Evolutionary conservation across 164 flowering plant species (phyloP).

Genomic region (Dillenia turbinata): DNA sequence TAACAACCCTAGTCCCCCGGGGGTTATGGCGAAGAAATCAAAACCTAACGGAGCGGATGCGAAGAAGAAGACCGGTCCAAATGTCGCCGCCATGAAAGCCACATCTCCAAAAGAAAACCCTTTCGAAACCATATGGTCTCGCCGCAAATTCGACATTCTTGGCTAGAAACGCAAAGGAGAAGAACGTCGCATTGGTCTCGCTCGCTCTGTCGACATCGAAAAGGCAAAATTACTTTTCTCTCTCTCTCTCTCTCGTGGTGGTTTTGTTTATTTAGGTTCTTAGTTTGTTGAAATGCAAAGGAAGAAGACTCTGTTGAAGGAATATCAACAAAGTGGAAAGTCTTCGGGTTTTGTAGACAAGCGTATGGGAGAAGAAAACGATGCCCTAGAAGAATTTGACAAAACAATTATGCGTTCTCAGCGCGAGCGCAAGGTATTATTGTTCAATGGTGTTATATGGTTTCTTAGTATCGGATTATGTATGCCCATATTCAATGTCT

Average conservation of each 20-base stretch:
- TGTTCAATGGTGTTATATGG: background rate
- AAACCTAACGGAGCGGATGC: background rate
- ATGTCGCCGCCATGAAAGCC: conserved; percentile 52
- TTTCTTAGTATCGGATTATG: too few species aligned
- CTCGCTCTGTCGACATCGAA: conserved; percentile 73
- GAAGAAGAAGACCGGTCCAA: conserved; percentile 36
- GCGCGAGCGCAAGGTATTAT: conserved; percentile 72
- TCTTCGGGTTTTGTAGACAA: conserved; percentile 80
- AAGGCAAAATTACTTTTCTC: conserved; percentile 34
- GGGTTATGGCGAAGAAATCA: conserved; percentile 39
- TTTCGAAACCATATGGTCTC: conserved; percentile 87
- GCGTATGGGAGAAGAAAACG: conserved; percentile 84
- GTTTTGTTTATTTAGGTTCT: background rate
- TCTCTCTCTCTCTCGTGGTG: background rate
- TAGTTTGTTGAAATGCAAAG: conserved; percentile 38
- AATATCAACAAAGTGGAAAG: conserved; percentile 78
- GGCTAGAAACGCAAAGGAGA: conserved; percentile 96
- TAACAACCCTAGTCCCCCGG: too few species aligned
- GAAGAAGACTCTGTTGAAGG: conserved; percentile 76
- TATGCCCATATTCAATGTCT: too few species aligned
- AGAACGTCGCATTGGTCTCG: conserved; percentile 68
- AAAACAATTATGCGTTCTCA: conserved; percentile 89
- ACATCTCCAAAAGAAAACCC: conserved; percentile 50
- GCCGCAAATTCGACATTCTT: conserved; percentile 75
- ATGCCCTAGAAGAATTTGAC: conserved; percentile 71